Percentiles rank a stretch among this genome's conserved stretches.
These are phyloP conservation scores for Candida multigemmis DNA, from an alignment of 805 yeast species.

Conservation along the genomic window DNA sequence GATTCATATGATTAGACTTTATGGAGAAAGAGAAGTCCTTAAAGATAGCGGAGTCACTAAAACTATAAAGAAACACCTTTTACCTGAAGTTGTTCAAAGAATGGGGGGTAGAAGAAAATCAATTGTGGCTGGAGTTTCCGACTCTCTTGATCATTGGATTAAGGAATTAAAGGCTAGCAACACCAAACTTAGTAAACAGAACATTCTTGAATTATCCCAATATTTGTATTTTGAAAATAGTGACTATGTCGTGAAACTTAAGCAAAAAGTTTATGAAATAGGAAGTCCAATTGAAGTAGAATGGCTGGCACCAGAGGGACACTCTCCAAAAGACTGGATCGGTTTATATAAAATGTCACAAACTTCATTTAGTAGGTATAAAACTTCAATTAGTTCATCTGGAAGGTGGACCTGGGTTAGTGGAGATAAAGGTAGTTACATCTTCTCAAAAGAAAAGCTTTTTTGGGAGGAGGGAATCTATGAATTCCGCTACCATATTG, in stretches of 20 bases:
- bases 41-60: constrained; percentile 43
- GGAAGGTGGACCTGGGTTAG: constrained; percentile 53
- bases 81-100: constrained; percentile 29
- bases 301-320: constrained; percentile 46
- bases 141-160: constrained; percentile 38
- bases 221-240: constrained; percentile 28
- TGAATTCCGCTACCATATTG: constrained; percentile 65
- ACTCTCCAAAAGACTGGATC: constrained; percentile 58
- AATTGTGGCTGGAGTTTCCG: constrained; percentile 25
- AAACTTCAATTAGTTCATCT: constrained; percentile 51
- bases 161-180: constrained; percentile 28
- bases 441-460: constrained; percentile 39
- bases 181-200: constrained; percentile 21
- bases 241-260: constrained; percentile 20
- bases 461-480: constrained; percentile 64
- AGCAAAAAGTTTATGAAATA: constrained; percentile 11
- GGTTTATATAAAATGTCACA: constrained; percentile 62
- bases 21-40: constrained; percentile 54
- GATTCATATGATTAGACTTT: constrained; percentile 67
- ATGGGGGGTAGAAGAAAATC: constrained; percentile 19
- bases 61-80: constrained; percentile 32
- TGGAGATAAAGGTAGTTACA: constrained; percentile 35
- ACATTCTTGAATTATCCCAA: constrained; percentile 30
- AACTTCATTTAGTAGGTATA: constrained; percentile 45
- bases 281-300: constrained; percentile 47